A percentile compares a stretch with the other conserved stretches of the same genome.
Conservation (phyloP, 768 basidiomycete genomes). For the Lactifluus echinatus region DNA sequence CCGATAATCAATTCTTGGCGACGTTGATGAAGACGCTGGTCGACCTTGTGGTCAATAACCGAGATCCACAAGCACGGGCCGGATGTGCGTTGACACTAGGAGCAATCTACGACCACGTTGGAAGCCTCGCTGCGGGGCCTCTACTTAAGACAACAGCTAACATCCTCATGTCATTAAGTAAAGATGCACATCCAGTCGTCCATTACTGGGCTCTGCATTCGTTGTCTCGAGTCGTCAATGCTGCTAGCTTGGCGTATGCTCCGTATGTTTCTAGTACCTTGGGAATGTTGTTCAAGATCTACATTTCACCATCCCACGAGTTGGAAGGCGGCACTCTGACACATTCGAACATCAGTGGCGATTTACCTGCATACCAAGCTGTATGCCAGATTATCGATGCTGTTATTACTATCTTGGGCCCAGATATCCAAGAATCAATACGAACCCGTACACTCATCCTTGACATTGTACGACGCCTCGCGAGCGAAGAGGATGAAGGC, state of each 20-base stretch:
- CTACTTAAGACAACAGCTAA: constrained; percentile 93
- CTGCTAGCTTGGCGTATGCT: constrained; percentile 85
- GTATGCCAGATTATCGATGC: constrained; percentile 90
- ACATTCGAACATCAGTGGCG: constrained; percentile 81
- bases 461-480: constrained; percentile 79
- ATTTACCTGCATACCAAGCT: constrained; percentile 85
- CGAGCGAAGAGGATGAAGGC: constrained; percentile 76
- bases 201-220: constrained; percentile 91
- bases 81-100: constrained; percentile 92
- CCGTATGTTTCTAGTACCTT: constrained; percentile 84
- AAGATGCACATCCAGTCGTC: constrained; percentile 93
- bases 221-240: constrained; percentile 77
- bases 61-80: constrained; percentile 85
- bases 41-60: constrained; percentile 89
- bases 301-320: constrained; percentile 86
- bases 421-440: constrained; percentile 86
- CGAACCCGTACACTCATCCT: constrained; percentile 74
- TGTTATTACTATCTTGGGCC: constrained; percentile 87
- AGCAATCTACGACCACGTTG: constrained; percentile 84
- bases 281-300: constrained; percentile 85
- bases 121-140: constrained; percentile 90
- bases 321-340: constrained; percentile 79
- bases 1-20: constrained; percentile 76
- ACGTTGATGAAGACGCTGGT: constrained; percentile 84
- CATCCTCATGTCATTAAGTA: constrained; percentile 87